A percentile compares a stretch with the other conserved stretches of the same genome.
phyloP scores from a whole-genome alignment of 2,329 filamentous ascomycete genomes.

The Capronia americana region DNA sequence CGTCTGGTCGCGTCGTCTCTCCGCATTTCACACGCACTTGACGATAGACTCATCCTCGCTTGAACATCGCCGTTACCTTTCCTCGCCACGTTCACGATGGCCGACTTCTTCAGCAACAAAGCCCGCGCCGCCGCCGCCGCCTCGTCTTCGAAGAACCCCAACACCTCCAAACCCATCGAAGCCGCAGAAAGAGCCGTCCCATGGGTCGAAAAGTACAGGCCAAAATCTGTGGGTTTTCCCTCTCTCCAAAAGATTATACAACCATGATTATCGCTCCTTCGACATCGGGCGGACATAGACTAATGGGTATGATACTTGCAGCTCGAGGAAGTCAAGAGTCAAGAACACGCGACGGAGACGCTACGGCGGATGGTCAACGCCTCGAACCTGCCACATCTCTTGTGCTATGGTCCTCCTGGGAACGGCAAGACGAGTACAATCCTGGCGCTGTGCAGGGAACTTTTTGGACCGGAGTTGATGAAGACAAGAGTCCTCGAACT shows the following conservation, averaged over 20 bases:
- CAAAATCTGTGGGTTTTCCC: conserved; percentile 65
- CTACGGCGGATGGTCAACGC: conserved; percentile 92
- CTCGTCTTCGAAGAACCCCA: conserved; percentile 60
- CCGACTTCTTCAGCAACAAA: conserved; percentile 95
- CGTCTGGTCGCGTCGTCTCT: conserved; percentile 8
- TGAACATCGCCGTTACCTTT: background rate
- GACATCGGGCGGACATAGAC: background rate
- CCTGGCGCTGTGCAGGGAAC: conserved; percentile 93
- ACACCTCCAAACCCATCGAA: conserved; percentile 67
- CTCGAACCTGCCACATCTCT: conserved; percentile 97
- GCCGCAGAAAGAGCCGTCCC: conserved; percentile 72
- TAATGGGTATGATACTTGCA: background rate
- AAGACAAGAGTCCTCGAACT: conserved; percentile 95
- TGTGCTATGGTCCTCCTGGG: conserved; percentile 97
- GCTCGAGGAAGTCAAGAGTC: conserved; percentile 91
- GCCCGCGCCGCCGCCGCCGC: conserved; percentile 74
- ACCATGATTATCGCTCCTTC: background rate
- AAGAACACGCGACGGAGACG: conserved; percentile 95
- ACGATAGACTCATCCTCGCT: background rate
- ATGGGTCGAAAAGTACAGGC: conserved; percentile 67
- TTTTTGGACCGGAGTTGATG: conserved; percentile 94
- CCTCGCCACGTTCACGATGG: conserved; percentile 61
- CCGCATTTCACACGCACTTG: background rate
- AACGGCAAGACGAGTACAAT: conserved; percentile 99
- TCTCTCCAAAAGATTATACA: background rate